Evolutionary conservation across 345 rosid genomes (phyloP), one percentile per base, ranked within the genome.

Genomic region (Odontarrhena argentea): DNA sequence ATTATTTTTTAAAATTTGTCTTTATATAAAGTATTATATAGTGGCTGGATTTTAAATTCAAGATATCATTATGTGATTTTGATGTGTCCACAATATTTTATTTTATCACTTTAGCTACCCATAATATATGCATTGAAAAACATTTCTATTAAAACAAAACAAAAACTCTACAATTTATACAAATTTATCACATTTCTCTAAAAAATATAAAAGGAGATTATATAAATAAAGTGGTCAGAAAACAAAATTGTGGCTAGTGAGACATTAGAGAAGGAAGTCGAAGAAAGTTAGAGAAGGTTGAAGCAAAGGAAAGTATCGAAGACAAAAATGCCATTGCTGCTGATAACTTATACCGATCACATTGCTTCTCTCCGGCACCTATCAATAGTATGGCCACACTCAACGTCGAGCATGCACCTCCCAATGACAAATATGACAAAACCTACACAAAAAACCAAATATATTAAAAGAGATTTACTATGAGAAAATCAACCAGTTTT

Each of bases 261-360:
- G 61, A 51, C 3, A 61, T 26, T 58, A 82, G 11, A 41, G 82
- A 76, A 45, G 96, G 85, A 12, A 86, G 80, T 26, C 77, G 80
- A 84, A 84, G 80, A 25, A 82, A 83, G 69, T 88, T 86, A 78
- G 82, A 84, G 65, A 88, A 82, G 63, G 78, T 65, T 0, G 87
- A 84, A 67, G 80, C 74, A 25, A 79, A 82, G 1, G 84, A 78
- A 34, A 88, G 76, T 65, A 83, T 74, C 73, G 84, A 84, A 68
- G 88, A 79, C 82, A 84, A 52, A 75, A 88, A 80, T 9, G 88
- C 88, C 81, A 84, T 83, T 2, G 82, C 80, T 0, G 92, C 88
- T n/a, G 87, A 86, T 54, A 84, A n/a, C 55, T 79, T 84, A 76
- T 77, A 81, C 60, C 87, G 78, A 38, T 68, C 63, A 65, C 90